phyloP scores from a whole-genome alignment of 306 rosid species.

The Quercus aquifolioides region DNA sequence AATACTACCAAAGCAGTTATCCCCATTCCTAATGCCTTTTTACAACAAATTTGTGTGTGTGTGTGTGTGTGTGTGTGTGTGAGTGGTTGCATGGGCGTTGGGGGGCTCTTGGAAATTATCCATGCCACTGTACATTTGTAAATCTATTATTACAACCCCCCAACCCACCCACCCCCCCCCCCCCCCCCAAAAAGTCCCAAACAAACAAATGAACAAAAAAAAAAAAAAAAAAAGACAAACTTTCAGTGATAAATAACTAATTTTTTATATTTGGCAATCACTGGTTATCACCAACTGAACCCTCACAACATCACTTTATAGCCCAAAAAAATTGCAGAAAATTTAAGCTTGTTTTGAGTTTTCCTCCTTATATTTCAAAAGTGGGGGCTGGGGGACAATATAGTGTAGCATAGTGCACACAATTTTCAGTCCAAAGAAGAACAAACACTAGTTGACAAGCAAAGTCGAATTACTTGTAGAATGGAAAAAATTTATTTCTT shows the following conservation, averaged over 20 bases:
- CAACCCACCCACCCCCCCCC: no score
- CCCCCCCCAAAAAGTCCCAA: no score
- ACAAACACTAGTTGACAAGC: background rate
- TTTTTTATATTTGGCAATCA: background rate
- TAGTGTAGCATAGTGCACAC: background rate
- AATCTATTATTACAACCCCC: no score
- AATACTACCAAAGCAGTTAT: background rate
- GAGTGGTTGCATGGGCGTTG: no score
- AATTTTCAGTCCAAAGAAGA: background rate
- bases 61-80: no score
- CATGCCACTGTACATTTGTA: no score
- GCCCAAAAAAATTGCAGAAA: background rate
- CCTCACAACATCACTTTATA: background rate
- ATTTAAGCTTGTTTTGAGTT: background rate
- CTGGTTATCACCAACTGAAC: background rate
- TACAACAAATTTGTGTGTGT: no score
- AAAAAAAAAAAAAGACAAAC: no score
- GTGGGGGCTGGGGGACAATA: background rate
- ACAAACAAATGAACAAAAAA: no score
- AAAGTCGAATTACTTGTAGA: background rate
- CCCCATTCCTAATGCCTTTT: background rate
- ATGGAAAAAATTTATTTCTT: background rate
- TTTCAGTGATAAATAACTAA: no score
- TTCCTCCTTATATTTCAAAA: background rate
- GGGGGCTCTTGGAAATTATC: no score